phyloP scores from a whole-genome alignment of 345 rosid genomes.

The Anacardium occidentale region DNA sequence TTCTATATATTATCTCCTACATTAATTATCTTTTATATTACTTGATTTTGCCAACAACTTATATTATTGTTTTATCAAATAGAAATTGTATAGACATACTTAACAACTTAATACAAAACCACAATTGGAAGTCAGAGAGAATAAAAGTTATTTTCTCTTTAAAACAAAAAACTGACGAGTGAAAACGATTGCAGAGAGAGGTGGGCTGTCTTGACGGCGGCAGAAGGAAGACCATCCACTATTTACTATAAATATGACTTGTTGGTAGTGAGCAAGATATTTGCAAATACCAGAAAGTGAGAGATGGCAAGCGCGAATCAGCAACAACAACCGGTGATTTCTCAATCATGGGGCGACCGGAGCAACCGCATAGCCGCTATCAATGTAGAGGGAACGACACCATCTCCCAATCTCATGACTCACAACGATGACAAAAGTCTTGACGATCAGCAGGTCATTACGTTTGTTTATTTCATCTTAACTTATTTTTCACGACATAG shows the following conservation, averaged over 20 bases:
- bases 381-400: conserved; percentile 21
- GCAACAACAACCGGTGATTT: conserved; percentile 17
- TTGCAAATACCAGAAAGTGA: neutral
- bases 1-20: too few relatives aligned
- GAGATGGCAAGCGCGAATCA: conserved; percentile 24
- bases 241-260: conserved; percentile 1
- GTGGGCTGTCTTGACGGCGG: neutral
- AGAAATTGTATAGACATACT: too few relatives aligned
- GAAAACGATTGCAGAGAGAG: neutral
- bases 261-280: neutral
- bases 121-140: too few relatives aligned
- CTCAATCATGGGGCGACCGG: conserved; percentile 6
- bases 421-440: conserved; percentile 7
- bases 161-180: neutral
- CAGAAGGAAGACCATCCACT: neutral
- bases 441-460: conserved; percentile 23
- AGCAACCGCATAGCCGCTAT: conserved; percentile 38
- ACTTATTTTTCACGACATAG: conserved; percentile 17
- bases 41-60: too few relatives aligned
- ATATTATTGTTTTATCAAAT: too few relatives aligned
- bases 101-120: too few relatives aligned
- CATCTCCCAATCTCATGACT: neutral
- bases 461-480: neutral
- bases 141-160: neutral
- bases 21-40: too few relatives aligned